Percentiles rank a stretch among this genome's conserved stretches.
phyloP scores from a whole-genome alignment of 495 filamentous ascomycete species.

The Articulospora tetracladia region DNA sequence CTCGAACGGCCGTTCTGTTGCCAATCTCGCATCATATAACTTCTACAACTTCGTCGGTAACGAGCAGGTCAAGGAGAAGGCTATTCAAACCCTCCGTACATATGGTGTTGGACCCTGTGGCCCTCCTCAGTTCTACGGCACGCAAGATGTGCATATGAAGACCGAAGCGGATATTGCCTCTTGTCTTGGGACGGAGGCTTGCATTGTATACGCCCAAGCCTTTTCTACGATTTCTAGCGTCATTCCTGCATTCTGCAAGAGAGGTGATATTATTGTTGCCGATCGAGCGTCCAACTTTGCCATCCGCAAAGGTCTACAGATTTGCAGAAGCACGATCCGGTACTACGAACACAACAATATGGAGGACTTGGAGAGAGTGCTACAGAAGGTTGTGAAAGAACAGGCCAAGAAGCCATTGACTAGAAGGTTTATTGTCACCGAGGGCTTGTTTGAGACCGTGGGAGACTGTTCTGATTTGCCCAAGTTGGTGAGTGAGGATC shows the following conservation, averaged over 20 bases:
- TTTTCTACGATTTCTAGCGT: conserved; percentile 94
- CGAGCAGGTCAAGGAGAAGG: conserved; percentile 88
- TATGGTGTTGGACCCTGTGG: conserved; percentile 97
- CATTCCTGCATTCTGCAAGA: conserved; percentile 93
- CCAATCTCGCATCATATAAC: conserved; percentile 89
- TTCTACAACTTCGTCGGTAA: conserved; percentile 95
- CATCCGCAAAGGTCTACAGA: conserved; percentile 90
- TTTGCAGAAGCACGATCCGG: conserved; percentile 79
- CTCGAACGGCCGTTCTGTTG: conserved; percentile 82
- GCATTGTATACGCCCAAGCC: conserved; percentile 92
- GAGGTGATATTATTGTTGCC: conserved; percentile 97
- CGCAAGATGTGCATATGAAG: conserved; percentile 97
- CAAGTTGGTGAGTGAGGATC: conserved; percentile 61
- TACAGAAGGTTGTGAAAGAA: conserved; percentile 82
- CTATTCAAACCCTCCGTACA: conserved; percentile 85
- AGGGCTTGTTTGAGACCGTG: conserved; percentile 87
- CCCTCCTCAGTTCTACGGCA: conserved; percentile 96
- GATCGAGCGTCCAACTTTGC: conserved; percentile 92
- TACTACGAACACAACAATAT: conserved; percentile 98
- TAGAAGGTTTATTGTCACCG: conserved; percentile 91
- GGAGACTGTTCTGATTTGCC: conserved; percentile 86
- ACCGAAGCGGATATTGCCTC: conserved; percentile 90
- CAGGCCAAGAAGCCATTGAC: conserved; percentile 84
- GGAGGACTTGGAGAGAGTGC: conserved; percentile 83
- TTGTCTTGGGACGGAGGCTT: conserved; percentile 78